Conservation (phyloP, 768 basidiomycete genomes). For the Tephrocybe sp. region DNA sequence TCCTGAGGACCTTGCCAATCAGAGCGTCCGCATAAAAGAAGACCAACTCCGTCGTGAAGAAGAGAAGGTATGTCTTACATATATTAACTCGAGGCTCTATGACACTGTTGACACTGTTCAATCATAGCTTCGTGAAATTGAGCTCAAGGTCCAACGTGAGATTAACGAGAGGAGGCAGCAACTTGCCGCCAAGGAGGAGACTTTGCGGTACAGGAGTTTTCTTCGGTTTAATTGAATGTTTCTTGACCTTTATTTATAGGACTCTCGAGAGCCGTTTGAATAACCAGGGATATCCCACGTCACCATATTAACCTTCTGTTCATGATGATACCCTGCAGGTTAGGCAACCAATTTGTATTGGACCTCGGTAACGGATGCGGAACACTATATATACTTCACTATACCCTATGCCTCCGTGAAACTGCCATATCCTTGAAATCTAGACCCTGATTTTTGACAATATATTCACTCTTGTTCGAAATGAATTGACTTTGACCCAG, state of each 20-base stretch:
- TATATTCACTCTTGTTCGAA: not conserved
- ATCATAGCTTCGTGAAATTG: slow-evolving; percentile 73
- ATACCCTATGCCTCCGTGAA: slow-evolving; percentile 8
- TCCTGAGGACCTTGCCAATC: slow-evolving; percentile 85
- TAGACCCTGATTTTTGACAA: slow-evolving; percentile 1
- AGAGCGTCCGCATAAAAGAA: slow-evolving; percentile 85
- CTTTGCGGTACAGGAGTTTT: slow-evolving; percentile 50
- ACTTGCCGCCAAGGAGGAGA: slow-evolving; percentile 82
- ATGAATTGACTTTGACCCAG: not conserved
- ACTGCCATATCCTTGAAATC: slow-evolving; percentile 2
- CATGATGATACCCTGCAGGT: slow-evolving; percentile 6
- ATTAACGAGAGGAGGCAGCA: slow-evolving; percentile 87
- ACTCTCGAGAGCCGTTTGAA: slow-evolving; percentile 60
- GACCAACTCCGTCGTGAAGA: slow-evolving; percentile 87
- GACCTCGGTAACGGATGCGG: slow-evolving; percentile 15
- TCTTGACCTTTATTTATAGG: slow-evolving; percentile 24
- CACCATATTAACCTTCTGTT: slow-evolving; percentile 11
- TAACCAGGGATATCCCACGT: slow-evolving; percentile 37
- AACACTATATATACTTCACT: slow-evolving; percentile 12
- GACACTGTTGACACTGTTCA: slow-evolving; percentile 5
- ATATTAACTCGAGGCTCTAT: not conserved
- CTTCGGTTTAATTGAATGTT: too few relatives aligned
- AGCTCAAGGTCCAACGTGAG: slow-evolving; percentile 83
- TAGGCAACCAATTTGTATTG: slow-evolving; percentile 10
- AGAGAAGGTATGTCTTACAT: slow-evolving; percentile 55